Conservation (phyloP, 768 basidiomycete species). For the Paxillus ammoniavirescens region DNA sequence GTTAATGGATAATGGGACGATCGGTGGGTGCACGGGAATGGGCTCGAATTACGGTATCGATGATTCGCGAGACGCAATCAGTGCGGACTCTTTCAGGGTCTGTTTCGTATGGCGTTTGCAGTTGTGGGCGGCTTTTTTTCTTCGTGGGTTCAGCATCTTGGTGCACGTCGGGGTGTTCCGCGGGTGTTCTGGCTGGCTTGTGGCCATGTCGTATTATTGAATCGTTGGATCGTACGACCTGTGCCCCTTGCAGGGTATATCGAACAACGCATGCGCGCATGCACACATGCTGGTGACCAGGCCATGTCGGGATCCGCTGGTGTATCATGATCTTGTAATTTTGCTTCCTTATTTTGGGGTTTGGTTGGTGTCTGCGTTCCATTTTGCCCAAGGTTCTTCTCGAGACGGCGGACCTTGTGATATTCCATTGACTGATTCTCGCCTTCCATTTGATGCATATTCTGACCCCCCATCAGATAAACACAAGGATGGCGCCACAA, state of each 20-base stretch:
- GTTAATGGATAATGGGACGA: too few species aligned
- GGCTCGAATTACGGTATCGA: too few species aligned
- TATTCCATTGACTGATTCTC: background rate
- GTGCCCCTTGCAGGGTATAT: background rate
- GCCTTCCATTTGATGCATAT: background rate
- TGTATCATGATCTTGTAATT: background rate
- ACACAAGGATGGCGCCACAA: constrained; percentile 15
- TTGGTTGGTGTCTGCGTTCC: background rate
- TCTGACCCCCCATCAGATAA: constrained; percentile 21
- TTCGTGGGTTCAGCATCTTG: too few species aligned
- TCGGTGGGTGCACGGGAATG: too few species aligned
- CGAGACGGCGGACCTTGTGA: background rate
- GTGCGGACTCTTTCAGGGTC: background rate
- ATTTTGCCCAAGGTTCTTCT: background rate
- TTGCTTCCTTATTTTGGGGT: background rate
- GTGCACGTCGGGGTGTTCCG: too few species aligned
- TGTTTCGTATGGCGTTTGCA: background rate
- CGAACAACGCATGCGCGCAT: background rate
- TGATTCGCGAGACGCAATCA: too few species aligned
- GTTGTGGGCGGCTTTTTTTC: too few species aligned
- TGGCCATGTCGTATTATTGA: too few species aligned
- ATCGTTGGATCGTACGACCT: background rate
- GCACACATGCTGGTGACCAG: too few species aligned
- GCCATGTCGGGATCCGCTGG: background rate
- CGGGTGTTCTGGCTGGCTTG: too few species aligned